A percentile compares a stretch with the other conserved stretches of the same genome.
Evolutionary conservation across 495 filamentous ascomycete genomes (phyloP).

Genomic region (Antarctomyces pellizariae): DNA sequence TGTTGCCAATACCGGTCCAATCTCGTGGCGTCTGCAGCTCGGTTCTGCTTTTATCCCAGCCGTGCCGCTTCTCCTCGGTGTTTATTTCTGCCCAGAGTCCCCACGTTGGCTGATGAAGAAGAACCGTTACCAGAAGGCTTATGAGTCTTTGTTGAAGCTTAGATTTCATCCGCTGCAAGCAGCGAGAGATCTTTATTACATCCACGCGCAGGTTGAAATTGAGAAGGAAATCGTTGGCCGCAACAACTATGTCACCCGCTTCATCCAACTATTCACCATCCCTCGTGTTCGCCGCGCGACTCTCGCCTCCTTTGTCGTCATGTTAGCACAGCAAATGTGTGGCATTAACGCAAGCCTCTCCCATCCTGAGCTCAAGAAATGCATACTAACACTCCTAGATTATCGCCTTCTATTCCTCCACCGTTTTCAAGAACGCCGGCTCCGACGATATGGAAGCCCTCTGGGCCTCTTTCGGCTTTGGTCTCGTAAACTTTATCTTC

Average conservation of each 20-base stretch:
- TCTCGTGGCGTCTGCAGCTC: conserved; percentile 58
- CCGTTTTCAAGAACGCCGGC: conserved; percentile 44
- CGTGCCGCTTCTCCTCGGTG: conserved; percentile 35
- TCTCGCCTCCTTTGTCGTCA: conserved; percentile 37
- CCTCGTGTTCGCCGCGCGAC: conserved; percentile 38
- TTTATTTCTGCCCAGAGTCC: conserved; percentile 55
- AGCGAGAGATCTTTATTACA: conserved; percentile 55
- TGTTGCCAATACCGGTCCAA: conserved; percentile 25
- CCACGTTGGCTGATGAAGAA: conserved; percentile 44
- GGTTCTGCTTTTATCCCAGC: conserved; percentile 61
- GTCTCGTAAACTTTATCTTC: conserved; percentile 63
- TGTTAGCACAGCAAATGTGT: conserved; percentile 73
- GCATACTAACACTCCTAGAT: conserved; percentile 36
- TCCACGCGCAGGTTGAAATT: conserved; percentile 31
- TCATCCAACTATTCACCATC: conserved; percentile 32
- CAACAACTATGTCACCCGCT: conserved; percentile 25
- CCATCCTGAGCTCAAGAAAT: conserved; percentile 3
- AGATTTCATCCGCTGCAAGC: conserved; percentile 44
- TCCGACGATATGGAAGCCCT: conserved; percentile 33
- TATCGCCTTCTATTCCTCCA: conserved; percentile 68
- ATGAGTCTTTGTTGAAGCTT: conserved; percentile 31
- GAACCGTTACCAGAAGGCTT: conserved; percentile 35
- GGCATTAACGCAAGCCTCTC: no score
- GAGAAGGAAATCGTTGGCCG: conserved; percentile 20
- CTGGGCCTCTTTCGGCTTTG: conserved; percentile 56